Evolutionary conservation across 2,329 filamentous ascomycete genomes (phyloP).

Genomic region (Pestalotiopsis sp.): DNA sequence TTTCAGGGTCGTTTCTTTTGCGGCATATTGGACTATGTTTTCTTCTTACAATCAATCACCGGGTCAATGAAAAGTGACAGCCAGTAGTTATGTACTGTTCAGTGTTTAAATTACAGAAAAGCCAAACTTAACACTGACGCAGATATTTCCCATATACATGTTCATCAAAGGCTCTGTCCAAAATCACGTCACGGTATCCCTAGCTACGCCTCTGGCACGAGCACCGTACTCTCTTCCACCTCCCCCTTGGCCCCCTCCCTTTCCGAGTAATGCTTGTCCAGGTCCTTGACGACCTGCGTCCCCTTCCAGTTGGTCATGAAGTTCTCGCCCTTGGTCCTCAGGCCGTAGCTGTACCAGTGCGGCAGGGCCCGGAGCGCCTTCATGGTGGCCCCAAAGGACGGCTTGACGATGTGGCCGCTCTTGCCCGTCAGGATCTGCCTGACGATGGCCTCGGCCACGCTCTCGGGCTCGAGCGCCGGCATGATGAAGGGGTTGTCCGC

Average conservation of each 20-base stretch:
- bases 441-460: conserved; percentile 66
- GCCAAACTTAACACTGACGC: background rate
- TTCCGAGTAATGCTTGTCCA: conserved; percentile 40
- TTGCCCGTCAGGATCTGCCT: conserved; percentile 59
- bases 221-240: conserved; percentile 20
- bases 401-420: conserved; percentile 60
- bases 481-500: conserved; percentile 53
- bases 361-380: conserved; percentile 55
- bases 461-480: conserved; percentile 60
- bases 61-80: background rate
- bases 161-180: background rate
- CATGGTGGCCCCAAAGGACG: conserved; percentile 44
- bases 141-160: background rate
- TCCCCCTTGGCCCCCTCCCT: conserved; percentile 18
- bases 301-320: conserved; percentile 49
- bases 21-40: background rate
- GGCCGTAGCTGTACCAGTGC: conserved; percentile 63
- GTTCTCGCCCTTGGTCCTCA: conserved; percentile 45
- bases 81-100: background rate
- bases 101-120: background rate
- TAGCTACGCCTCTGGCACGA: conserved; percentile 17
- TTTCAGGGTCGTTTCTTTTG: background rate
- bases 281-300: conserved; percentile 50
- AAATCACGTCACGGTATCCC: background rate
- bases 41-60: background rate